Conservation (phyloP, 768 basidiomycete genomes). For the Phaeotremella fagi region DNA sequence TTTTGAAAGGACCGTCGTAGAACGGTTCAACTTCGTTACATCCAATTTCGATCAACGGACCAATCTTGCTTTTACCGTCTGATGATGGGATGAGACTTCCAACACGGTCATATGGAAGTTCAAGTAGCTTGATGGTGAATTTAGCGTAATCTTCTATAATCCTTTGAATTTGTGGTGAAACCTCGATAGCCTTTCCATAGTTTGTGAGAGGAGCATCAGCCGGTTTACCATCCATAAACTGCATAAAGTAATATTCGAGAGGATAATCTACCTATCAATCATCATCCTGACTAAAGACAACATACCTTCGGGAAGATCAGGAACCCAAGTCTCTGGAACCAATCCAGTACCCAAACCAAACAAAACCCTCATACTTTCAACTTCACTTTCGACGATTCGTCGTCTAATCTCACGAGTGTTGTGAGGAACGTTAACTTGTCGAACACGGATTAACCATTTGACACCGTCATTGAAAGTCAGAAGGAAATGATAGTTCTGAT, state of each 20-base stretch:
- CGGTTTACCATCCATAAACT: background rate
- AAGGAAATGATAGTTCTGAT: background rate
- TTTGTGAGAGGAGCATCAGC: background rate
- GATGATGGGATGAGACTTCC: background rate
- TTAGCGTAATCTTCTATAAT: slow-evolving; percentile 38
- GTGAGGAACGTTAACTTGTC: background rate
- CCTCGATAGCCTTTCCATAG: background rate
- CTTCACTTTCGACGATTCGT: slow-evolving; percentile 2
- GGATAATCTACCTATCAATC: background rate
- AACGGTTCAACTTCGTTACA: too few species aligned
- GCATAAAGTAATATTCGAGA: background rate
- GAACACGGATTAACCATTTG: slow-evolving; percentile 1
- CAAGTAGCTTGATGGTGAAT: background rate
- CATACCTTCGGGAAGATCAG: background rate
- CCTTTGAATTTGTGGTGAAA: background rate
- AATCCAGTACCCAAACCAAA: background rate
- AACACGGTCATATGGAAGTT: background rate
- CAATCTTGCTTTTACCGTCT: too few species aligned
- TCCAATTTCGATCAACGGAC: slow-evolving; percentile 4
- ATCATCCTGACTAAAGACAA: background rate
- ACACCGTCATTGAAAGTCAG: slow-evolving; percentile 2
- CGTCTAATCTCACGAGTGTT: background rate
- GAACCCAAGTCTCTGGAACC: background rate
- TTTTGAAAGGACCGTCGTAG: too few species aligned
- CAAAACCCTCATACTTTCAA: slow-evolving; percentile 4